Percentiles rank a stretch among this genome's conserved stretches.
Evolutionary conservation across 2,329 filamentous ascomycete genomes (phyloP).

Genomic region (Periconia sp.): DNA sequence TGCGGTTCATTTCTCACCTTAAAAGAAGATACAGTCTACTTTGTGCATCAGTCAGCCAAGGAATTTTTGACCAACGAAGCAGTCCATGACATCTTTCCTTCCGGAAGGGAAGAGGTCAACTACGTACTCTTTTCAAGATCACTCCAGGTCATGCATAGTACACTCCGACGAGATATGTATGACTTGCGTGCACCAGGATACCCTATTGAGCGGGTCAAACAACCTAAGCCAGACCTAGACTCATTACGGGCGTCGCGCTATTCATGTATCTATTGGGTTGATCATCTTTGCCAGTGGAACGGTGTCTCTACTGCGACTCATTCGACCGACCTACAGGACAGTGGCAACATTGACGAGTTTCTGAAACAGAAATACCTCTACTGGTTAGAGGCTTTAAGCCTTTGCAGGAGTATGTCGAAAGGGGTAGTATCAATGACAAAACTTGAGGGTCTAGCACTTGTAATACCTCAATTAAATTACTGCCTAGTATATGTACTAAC

Average conservation of each 20-base stretch:
- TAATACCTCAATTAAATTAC: neutral
- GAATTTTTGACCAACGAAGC: conserved; percentile 42
- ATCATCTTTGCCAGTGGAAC: conserved; percentile 31
- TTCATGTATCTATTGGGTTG: conserved; percentile 41
- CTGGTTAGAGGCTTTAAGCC: conserved; percentile 21
- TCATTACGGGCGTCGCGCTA: conserved; percentile 25
- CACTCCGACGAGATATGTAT: conserved; percentile 32
- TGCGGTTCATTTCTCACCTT: conserved; percentile 41
- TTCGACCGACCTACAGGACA: conserved; percentile 1
- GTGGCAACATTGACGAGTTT: conserved; percentile 11
- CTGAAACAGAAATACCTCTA: conserved; percentile 15
- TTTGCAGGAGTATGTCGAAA: conserved; percentile 17
- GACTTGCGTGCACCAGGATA: conserved; percentile 17
- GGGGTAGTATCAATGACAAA: conserved; percentile 18
- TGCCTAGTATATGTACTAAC: neutral
- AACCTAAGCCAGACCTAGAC: conserved; percentile 26
- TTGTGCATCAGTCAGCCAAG: conserved; percentile 53
- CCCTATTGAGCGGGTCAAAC: conserved; percentile 21
- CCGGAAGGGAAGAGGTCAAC: conserved; percentile 5
- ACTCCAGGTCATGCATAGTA: conserved; percentile 26
- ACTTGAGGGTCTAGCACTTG: conserved; percentile 1
- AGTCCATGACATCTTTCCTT: conserved; percentile 33
- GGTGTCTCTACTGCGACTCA: neutral
- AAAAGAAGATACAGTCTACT: conserved; percentile 4
- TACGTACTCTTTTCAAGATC: conserved; percentile 31